Evolutionary conservation across 768 basidiomycete species (phyloP), one percentile per base, ranked within the genome.

Genomic region (Scleroderma citrinum): DNA sequence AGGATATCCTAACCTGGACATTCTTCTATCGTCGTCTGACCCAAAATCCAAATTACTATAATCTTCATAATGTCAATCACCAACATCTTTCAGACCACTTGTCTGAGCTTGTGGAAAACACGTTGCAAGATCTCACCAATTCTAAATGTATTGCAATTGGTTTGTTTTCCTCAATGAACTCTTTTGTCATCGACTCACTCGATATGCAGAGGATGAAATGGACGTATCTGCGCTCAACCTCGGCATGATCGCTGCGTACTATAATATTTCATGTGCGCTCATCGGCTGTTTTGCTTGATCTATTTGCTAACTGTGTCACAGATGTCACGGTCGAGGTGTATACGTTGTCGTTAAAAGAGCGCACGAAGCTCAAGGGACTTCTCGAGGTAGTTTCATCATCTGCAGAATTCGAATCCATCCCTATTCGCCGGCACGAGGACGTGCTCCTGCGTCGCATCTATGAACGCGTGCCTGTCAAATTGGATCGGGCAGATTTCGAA

Each of bases 1-100:
- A 91, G 83, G 95, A 99, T 68, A 96, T 96, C 63, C 73, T 96
- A 59, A 99, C 96, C 0, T 99, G 96, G 96, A 94, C 94, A 11
- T 96, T 88, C 74, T 92, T 97, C 75, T 98, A 98, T 68, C 82
- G 95, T 39, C 82, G 96, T 13, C 89, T 98, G 85, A 94, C 92
- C 0, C 92, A 97, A 63, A 99, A 98, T 53, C 93, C 95, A 0
- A 92, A 93, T 59, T 94, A 91, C 66, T 93, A 93, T 71, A 92
- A 92, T 54, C 72, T 94, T 14, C 88, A 94, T 73, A 94, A 92
- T 51, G 94, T 96, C 64, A 92, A 85, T 57, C 94, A 97, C 61
- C 89, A 93, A 41, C 92, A 96, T 63, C 75, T 98, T 12, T 95
- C 93, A 0, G 95, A 98, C 54, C 93, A 97, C 63, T 74, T 98